These are phyloP conservation scores for Lathyrus sativus DNA, from an alignment of 306 rosid species.

Conservation along the genomic window DNA sequence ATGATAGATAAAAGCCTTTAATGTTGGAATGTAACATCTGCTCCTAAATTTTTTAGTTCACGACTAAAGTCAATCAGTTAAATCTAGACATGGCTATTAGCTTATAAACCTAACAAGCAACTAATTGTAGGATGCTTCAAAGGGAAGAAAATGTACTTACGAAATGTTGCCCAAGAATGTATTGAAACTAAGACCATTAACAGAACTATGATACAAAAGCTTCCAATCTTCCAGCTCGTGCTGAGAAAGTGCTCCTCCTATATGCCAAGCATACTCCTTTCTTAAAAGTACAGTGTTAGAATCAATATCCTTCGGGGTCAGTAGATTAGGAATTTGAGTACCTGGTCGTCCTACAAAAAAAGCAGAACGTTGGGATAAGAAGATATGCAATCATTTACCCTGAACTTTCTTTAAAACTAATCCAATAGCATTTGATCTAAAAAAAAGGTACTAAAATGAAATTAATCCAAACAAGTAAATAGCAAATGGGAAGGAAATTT, in stretches of 20 bases:
- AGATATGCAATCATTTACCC: conserved; percentile 23
- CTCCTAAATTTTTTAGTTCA: background rate
- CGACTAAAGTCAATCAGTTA: background rate
- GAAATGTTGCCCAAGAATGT: conserved; percentile 82
- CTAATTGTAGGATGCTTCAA: background rate
- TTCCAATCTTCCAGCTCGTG: conserved; percentile 84
- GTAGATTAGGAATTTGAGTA: conserved; percentile 67
- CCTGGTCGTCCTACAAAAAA: conserved; percentile 64
- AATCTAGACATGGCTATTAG: conserved; percentile 8
- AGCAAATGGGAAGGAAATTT: background rate
- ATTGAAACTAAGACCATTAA: conserved; percentile 84
- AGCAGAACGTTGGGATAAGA: conserved; percentile 30
- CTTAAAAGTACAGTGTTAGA: conserved; percentile 58
- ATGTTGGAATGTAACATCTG: conserved; percentile 4
- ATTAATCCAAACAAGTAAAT: background rate
- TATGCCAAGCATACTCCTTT: conserved; percentile 88
- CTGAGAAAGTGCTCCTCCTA: conserved; percentile 86
- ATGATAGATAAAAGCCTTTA: background rate
- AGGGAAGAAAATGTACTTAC: conserved; percentile 55
- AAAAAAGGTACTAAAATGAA: conserved; percentile 18
- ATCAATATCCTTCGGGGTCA: conserved; percentile 51
- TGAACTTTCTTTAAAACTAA: conserved; percentile 28
- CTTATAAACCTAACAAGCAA: conserved; percentile 20
- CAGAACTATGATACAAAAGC: conserved; percentile 86
- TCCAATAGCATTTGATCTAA: conserved; percentile 3